These are phyloP conservation scores for Breviolum minutum DNA, from an alignment of 73 alveolate species.

Conservation along the genomic window DNA sequence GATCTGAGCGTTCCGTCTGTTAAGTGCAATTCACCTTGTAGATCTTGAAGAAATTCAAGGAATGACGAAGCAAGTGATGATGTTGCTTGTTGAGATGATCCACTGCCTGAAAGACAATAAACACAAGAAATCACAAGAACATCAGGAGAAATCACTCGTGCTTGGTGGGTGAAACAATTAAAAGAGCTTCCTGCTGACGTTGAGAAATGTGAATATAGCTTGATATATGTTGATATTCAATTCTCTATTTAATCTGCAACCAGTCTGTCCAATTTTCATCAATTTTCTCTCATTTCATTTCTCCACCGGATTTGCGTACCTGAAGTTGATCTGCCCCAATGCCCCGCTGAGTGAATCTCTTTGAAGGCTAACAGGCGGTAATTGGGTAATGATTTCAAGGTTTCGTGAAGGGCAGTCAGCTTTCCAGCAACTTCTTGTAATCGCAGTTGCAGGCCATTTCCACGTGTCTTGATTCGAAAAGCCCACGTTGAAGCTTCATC, in stretches of 20 bases:
- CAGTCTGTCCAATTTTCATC: no score
- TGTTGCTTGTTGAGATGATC: conserved; percentile 29
- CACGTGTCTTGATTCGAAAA: conserved; percentile 48
- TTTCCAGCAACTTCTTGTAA: background rate
- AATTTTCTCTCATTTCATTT: no score
- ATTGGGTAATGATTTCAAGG: conserved; percentile 22
- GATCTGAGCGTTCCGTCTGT: background rate
- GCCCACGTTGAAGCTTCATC: conserved; percentile 93
- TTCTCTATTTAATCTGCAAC: no score
- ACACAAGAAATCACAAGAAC: no score
- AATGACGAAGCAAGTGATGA: background rate
- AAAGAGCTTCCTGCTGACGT: no score
- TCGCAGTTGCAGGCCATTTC: conserved; percentile 69
- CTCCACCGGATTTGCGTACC: background rate
- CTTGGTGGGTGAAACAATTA: no score
- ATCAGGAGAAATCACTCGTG: no score
- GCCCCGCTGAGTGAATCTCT: conserved; percentile 68
- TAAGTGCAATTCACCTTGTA: background rate
- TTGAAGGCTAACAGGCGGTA: conserved; percentile 44
- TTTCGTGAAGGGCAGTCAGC: background rate
- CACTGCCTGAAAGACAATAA: background rate
- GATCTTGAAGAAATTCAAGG: background rate
- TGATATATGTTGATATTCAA: no score
- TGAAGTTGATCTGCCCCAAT: conserved; percentile 58
- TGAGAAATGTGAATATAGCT: no score